Conservation (phyloP, 768 basidiomycete species). For the Hygrocybe coccinea region DNA sequence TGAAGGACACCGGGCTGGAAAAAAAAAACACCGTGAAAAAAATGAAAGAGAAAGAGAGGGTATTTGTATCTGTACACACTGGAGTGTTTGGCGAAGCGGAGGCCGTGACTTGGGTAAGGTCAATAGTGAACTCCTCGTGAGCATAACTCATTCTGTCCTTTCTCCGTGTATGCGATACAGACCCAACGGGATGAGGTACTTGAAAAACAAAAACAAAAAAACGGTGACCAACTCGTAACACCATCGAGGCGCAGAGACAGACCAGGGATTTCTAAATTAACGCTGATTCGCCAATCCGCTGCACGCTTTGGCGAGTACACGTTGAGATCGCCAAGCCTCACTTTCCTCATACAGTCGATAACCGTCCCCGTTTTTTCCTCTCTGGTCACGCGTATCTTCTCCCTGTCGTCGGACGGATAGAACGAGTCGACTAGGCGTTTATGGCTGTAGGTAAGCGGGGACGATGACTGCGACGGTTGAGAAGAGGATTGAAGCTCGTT, state of each 20-base stretch:
- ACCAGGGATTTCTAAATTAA: conserved; percentile 90
- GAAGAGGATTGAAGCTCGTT: conserved; percentile 69
- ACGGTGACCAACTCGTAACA: too few relatives aligned
- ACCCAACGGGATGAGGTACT: conserved; percentile 68
- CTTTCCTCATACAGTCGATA: conserved; percentile 68
- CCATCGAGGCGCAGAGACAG: conserved; percentile 27
- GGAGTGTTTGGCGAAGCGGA: conserved; percentile 42
- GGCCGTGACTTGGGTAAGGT: conserved; percentile 87
- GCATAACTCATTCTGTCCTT: conserved; percentile 92
- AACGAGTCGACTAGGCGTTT: conserved; percentile 77
- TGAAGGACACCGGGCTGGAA: conserved; percentile 59
- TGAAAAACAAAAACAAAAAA: not conserved
- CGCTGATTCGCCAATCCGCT: conserved; percentile 91
- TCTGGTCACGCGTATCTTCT: conserved; percentile 79
- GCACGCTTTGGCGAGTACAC: conserved; percentile 74
- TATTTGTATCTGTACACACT: conserved; percentile 36
- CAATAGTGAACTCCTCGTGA: conserved; percentile 90
- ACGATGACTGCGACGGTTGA: conserved; percentile 47
- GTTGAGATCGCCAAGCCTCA: conserved; percentile 82
- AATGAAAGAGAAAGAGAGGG: conserved; percentile 2
- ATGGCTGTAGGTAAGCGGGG: conserved; percentile 71
- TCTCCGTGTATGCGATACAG: conserved; percentile 54
- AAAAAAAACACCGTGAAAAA: conserved; percentile 2
- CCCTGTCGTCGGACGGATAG: conserved; percentile 45
- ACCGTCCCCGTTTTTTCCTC: conserved; percentile 69